phyloP scores from a whole-genome alignment of 257 asterid species.

The Capsicum baccatum region DNA sequence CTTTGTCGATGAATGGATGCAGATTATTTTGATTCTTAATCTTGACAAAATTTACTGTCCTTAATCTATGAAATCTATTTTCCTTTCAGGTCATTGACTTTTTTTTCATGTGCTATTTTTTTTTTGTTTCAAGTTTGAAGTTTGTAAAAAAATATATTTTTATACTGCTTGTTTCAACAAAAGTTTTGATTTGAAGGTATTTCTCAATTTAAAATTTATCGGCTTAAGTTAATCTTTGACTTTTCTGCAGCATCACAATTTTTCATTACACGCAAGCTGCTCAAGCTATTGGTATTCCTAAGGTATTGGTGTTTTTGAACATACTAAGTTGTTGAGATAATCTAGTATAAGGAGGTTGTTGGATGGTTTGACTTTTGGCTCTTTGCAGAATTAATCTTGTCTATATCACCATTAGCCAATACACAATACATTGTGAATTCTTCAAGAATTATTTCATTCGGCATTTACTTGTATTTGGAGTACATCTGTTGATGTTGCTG shows the following conservation, averaged over 20 bases:
- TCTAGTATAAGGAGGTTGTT: conserved; percentile 12
- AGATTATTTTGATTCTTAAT: neutral
- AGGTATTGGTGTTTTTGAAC: no score
- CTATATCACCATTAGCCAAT: no score
- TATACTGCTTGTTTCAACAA: neutral
- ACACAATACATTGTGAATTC: no score
- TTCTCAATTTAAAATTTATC: neutral
- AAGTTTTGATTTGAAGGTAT: neutral
- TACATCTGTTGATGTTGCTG: conserved; percentile 86
- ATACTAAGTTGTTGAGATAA: neutral
- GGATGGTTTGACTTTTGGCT: conserved; percentile 16
- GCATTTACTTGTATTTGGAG: conserved; percentile 71
- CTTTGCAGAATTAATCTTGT: neutral
- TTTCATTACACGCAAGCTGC: neutral
- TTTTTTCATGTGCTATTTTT: neutral
- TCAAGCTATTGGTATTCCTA: neutral
- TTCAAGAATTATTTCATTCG: conserved; percentile 29
- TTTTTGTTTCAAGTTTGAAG: neutral
- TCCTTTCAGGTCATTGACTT: conserved; percentile 12
- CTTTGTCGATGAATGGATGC: neutral
- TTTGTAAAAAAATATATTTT: neutral
- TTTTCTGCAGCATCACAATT: neutral
- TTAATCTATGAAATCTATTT: neutral
- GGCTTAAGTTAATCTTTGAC: neutral
- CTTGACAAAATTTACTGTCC: conserved; percentile 8